These are phyloP conservation scores for Myxozyma nipponensis DNA, from an alignment of 805 yeast species.

Conservation along the genomic window DNA sequence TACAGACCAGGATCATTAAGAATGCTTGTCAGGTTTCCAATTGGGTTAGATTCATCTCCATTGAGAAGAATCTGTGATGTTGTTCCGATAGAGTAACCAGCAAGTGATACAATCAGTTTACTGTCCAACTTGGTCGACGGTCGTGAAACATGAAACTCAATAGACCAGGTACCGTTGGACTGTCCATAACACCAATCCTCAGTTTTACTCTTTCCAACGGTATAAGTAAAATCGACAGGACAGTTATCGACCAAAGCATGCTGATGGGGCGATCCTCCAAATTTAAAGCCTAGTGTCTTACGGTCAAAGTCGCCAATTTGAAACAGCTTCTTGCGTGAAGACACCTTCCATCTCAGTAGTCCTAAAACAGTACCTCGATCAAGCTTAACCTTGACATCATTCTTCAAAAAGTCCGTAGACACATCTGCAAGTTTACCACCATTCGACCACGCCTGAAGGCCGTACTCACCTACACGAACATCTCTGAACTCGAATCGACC, in stretches of 20 bases:
- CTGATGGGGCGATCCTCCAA: not conserved
- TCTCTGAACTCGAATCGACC: not conserved
- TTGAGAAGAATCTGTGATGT: not conserved
- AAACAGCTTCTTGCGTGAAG: not conserved
- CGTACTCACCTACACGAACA: not conserved
- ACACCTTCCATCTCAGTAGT: not conserved
- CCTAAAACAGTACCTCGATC: not conserved
- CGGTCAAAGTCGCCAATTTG: not conserved
- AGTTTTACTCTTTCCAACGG: not conserved
- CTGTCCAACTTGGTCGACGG: not conserved
- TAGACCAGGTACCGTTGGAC: not conserved
- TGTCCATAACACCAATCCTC: not conserved
- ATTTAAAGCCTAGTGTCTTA: not conserved
- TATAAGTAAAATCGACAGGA: not conserved
- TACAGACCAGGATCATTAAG: not conserved
- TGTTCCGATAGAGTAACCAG: not conserved
- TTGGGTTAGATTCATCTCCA: not conserved
- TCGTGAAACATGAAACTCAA: not conserved
- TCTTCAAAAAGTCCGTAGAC: not conserved
- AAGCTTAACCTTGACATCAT: not conserved
- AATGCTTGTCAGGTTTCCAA: not conserved
- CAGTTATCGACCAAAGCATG: not conserved
- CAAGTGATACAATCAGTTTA: not conserved
- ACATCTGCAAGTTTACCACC: not conserved
- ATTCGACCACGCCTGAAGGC: not conserved